phyloP scores from a whole-genome alignment of 2,329 filamentous ascomycete genomes.

The Aspergillus cejpii region DNA sequence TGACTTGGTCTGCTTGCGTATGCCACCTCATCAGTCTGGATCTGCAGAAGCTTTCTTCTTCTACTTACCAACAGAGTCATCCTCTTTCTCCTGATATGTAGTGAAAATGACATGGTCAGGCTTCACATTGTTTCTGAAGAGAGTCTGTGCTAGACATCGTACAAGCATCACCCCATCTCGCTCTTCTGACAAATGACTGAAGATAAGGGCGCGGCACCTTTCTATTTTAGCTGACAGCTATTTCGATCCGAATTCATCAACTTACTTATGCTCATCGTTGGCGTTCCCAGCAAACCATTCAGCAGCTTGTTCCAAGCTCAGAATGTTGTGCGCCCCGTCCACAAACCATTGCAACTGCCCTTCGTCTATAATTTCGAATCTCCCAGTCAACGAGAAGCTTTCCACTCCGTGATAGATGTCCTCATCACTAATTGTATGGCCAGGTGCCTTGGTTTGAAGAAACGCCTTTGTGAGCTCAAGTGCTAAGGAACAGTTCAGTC shows the following conservation, averaged over 20 bases:
- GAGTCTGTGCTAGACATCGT: conserved; percentile 15
- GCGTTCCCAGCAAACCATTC: conserved; percentile 33
- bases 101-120: conserved; percentile 28
- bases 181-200: conserved; percentile 28
- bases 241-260: not conserved
- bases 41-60: not conserved
- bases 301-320: conserved; percentile 35
- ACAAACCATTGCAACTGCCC: conserved; percentile 33
- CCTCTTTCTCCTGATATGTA: conserved; percentile 23
- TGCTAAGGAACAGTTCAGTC: conserved; percentile 31
- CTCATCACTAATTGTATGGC: conserved; percentile 8
- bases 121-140: conserved; percentile 12
- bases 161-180: conserved; percentile 23
- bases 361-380: conserved; percentile 28
- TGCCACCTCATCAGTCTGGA: conserved; percentile 8
- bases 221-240: not conserved
- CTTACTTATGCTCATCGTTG: conserved; percentile 6
- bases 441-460: conserved; percentile 17
- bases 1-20: conserved; percentile 13
- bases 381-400: conserved; percentile 29
- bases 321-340: conserved; percentile 41
- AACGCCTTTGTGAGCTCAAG: conserved; percentile 21
- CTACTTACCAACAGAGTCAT: conserved; percentile 18
- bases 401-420: conserved; percentile 24
- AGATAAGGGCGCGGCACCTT: conserved; percentile 25